phyloP scores from a whole-genome alignment of 495 filamentous ascomycete species.

The Alectoria sarmentosa region DNA sequence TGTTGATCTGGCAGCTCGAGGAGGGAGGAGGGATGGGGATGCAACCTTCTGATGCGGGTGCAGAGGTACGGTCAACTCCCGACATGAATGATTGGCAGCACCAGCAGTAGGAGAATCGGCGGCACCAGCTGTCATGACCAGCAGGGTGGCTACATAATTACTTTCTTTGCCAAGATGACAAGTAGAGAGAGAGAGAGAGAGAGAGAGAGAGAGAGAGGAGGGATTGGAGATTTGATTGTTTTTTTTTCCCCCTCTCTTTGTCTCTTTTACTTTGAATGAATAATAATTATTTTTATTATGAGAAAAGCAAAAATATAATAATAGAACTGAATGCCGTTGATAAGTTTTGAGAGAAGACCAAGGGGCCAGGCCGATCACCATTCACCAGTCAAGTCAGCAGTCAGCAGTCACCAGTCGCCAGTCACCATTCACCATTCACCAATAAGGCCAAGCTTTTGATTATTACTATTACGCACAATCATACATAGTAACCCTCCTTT shows the following conservation, averaged over 20 bases:
- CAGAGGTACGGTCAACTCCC: constrained; percentile 1
- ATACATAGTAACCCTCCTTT: too few relatives aligned
- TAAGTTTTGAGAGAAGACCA: too few relatives aligned
- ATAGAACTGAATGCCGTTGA: too few relatives aligned
- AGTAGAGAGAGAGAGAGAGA: background rate
- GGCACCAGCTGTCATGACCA: background rate
- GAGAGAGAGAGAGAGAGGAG: too few relatives aligned
- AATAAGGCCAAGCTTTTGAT: too few relatives aligned
- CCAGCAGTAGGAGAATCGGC: too few relatives aligned
- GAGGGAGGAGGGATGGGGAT: background rate
- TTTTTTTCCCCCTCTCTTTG: too few relatives aligned
- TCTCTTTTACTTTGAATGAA: background rate
- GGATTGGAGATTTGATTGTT: too few relatives aligned
- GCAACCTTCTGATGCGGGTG: background rate
- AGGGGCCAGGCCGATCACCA: background rate
- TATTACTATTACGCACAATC: too few relatives aligned
- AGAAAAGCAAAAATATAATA: too few relatives aligned
- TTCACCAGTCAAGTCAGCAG: too few relatives aligned
- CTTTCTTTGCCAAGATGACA: background rate
- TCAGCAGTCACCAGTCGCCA: background rate
- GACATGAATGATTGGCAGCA: background rate
- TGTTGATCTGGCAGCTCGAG: background rate
- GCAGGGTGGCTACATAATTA: background rate
- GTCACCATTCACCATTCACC: background rate
- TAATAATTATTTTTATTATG: too few relatives aligned